These are phyloP conservation scores for Chenopodium formosanum DNA, from an alignment of 148 eudicot genomes.

Conservation along the genomic window DNA sequence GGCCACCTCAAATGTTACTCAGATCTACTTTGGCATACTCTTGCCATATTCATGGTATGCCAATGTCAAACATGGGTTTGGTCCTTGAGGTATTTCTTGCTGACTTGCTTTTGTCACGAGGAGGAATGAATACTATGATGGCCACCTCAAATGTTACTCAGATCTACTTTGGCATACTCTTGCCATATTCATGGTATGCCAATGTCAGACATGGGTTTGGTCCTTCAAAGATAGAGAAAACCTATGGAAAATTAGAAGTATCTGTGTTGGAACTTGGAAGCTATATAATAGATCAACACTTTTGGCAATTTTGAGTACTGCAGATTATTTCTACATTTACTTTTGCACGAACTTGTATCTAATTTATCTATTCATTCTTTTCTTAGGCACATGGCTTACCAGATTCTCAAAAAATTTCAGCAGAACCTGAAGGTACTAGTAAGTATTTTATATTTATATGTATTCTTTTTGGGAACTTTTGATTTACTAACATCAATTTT, in stretches of 20 bases:
- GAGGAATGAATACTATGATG: background rate
- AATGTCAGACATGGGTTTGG: background rate
- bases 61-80: background rate
- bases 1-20: background rate
- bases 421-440: constrained; percentile 26
- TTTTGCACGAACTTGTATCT: background rate
- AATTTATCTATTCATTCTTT: background rate
- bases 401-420: constrained; percentile 24
- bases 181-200: background rate
- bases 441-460: background rate
- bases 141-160: background rate
- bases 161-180: background rate
- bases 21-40: background rate
- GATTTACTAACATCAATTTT: background rate
- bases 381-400: constrained; percentile 28
- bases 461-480: background rate
- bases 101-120: background rate
- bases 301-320: background rate
- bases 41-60: background rate
- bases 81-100: background rate
- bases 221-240: background rate
- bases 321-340: background rate
- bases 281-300: background rate
- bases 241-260: background rate
- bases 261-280: background rate